Base-by-base conservation (phyloP, 106 monocot species). In the Dactylorhiza incarnata region DNA sequence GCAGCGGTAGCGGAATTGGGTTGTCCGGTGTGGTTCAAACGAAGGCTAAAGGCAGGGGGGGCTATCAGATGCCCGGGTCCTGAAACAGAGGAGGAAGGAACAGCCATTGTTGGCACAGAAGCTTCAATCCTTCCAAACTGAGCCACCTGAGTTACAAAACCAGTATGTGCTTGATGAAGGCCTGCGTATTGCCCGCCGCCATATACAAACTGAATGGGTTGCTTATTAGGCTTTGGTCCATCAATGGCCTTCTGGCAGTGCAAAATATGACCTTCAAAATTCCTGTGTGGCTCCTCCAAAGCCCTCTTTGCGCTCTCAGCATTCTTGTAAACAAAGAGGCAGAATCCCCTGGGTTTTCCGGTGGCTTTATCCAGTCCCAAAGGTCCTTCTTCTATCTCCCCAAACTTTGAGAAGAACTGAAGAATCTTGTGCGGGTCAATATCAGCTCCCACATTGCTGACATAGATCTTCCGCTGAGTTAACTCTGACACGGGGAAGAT, bases 361-460 rank as follows among this genome's bases (percentile, higher is more conserved):
- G 95, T 91, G 7, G 19, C 56, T 77, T 86, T 89, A 49, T 95
- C 95, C 12, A 91, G 76, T 16, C 95, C 95, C 5, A 95, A 54
- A 15, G 95, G 95, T 5, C 95, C 95, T 72, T 89, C 91, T 69
- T 95, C 95, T 6, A 95, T 86, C 82, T 95, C 95, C 62, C 95
- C 95, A 55, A 75, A 95, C 81, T 86, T 82, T 2, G 85, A 37
- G 59, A 95, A 92, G 81, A 89, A 95, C 78, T 85, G 80, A 24
- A 81, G 15, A 22, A 95, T 68, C 74, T 84, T 91, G 67, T 87
- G 75, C 3, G 87, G 82, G 20, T 91, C 89, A 2, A 91, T 14
- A 1, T 87, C 91, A 3, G 85, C 59, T 2, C 81, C 78, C 1
- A 95, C 95, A 56, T 92, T 92, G 76, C 95, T 92, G 4, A 95